Evolutionary conservation across 495 filamentous ascomycete genomes (phyloP), one percentile per base, ranked within the genome.

Genomic region (Amorphotheca resinae): DNA sequence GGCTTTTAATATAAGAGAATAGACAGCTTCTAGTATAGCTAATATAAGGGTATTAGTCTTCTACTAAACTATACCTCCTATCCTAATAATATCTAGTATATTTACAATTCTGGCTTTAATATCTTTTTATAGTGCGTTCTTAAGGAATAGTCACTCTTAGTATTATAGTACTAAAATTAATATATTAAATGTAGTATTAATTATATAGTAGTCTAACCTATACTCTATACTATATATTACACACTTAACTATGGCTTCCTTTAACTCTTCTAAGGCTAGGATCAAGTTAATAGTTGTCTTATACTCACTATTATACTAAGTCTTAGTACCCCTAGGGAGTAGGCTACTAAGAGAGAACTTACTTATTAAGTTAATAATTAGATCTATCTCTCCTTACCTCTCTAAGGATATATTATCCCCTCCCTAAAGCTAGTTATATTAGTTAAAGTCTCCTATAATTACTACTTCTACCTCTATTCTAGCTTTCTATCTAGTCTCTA

Each of bases 391-490:
- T n/a, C 58, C 60, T 25, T 63, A 51, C 21, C 44, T 48, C 16
- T 18, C 37, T 21, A 35, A 38, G n/a, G 49, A 51, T 28, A 64
- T 47, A 11, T 54, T 41, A 41, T 61, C 58, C 53, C 57, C 60
- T 53, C 59, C 62, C 59, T 48, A 66, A 8, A 64, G 51, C 43
- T 56, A 52, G 53, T 65, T 51, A 48, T 60, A 50, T 34, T 51
- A 54, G 46, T 62, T 63, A 36, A 62, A 62, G 50, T 64, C 56
- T 31, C 58, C 58, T 35, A 53, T 35, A 44, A 64, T 42, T 26
- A 59, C 33, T 20, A 54, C 42, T 28, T 56, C 49, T 14, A 46
- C 55, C 18, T 15, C 9, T 33, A 38, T 12, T 9, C 18, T 8
- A 14, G 14, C 15, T 20, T 26, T 16, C 42, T 22, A 11, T 5